Base-by-base conservation (phyloP, 441 rosid species). In the Populus hybrid region DNA sequence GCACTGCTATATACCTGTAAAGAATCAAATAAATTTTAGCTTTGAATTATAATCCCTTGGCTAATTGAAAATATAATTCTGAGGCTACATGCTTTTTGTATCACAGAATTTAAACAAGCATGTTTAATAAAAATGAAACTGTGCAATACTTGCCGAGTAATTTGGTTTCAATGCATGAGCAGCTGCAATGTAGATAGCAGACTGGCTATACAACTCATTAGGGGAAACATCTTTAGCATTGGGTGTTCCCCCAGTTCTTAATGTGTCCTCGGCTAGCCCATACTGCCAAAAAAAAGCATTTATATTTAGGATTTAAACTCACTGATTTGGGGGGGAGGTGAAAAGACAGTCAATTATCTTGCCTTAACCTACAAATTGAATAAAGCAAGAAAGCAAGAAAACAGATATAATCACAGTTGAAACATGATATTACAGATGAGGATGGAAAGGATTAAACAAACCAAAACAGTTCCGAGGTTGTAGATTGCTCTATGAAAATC, bases 381-480 rank as follows among this genome's bases (percentile, higher is more conserved):
- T 16, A 72, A 32, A 71, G 12, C 36, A 59, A 30, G 34, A 28
- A 28, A 28, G 30, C 30, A 28, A 28, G 30, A 46, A 53, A 59
- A 40, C 4, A 38, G 11, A 21, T 8, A 9, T 32, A n/a, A 28
- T 64, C 42, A 72, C 46, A 9, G 24, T 21, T 38, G 2, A 66
- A 69, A 64, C 69, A 72, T 23, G 11, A 68, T 30, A 30, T 30
- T 57, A 24, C 76, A 63, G 67, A 34, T 73, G 78, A 61, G 23
- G 71, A 74, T 30, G 61, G 71, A 75, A 74, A 88, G 70, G 64
- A 59, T 42, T 8, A 77, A 84, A 88, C 91, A 85, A 34, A 96
- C 99, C 95, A 96, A 83, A 80, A 96, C 99, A 79, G 99, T 96
- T 86, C 99, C 99, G 40, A 96, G 98, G 86, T 96, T 96, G 91